Conservation (phyloP, 163 green algal genomes). For the Trebouxia gelatinosa region DNA sequence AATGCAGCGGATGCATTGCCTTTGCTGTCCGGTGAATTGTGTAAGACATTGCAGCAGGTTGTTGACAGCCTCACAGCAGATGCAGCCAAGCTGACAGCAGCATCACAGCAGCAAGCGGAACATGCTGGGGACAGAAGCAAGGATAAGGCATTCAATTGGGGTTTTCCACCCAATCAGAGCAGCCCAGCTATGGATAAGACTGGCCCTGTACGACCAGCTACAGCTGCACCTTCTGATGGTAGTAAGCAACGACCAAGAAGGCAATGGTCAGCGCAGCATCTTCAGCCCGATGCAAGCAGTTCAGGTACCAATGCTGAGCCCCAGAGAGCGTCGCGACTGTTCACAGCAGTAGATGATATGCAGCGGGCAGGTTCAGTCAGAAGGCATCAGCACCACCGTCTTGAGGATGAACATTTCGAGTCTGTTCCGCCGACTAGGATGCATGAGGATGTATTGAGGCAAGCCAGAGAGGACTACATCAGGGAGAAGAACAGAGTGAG, state of each 20-base stretch:
- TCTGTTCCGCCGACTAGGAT: constrained; percentile 11
- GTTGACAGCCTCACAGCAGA: too few species aligned
- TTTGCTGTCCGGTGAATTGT: too few species aligned
- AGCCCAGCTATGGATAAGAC: too few species aligned
- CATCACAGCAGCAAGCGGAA: too few species aligned
- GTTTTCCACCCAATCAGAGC: too few species aligned
- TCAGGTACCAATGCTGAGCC: background rate
- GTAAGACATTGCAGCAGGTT: too few species aligned
- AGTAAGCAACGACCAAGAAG: background rate
- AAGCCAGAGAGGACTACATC: constrained; percentile 17
- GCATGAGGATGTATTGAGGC: constrained; percentile 3
- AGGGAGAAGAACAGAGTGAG: constrained; percentile 8
- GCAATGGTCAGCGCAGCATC: background rate
- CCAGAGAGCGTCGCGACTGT: background rate
- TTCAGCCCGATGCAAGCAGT: background rate
- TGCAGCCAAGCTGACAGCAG: too few species aligned
- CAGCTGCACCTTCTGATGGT: background rate
- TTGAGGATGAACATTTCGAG: background rate
- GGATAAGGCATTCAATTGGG: too few species aligned
- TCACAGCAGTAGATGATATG: background rate
- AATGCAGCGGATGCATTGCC: too few species aligned
- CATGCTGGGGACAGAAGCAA: too few species aligned
- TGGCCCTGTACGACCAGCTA: too few species aligned
- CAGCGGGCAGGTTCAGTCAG: background rate
- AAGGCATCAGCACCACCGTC: background rate